Base-by-base conservation (phyloP, 176 grass and related monocot genomes). In the Echinochloa phyllopogon region DNA sequence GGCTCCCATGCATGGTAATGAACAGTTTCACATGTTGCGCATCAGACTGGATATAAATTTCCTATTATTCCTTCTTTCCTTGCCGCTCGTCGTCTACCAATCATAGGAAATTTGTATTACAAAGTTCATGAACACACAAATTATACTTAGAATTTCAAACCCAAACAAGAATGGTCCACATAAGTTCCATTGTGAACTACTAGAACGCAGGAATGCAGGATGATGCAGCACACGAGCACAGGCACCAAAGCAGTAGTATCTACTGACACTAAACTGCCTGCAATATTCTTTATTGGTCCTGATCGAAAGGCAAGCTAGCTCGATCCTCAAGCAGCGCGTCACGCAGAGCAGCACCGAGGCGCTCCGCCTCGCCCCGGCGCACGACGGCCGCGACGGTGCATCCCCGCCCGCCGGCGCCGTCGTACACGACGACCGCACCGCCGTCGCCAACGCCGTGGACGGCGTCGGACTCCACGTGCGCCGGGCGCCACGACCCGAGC, bases 341-440 rank as follows among this genome's bases (percentile, higher is more conserved):
- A 42, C 48, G 48, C 0, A 81, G 3, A 12, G 64, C 48, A 4
- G 64, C 49, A 8, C 78, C 64, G 36, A 82, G 50, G 12, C 36
- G 49, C 1, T 58, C 79, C 0, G 37, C 37, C 37, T 82, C 79
- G 21, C 79, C 65, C 0, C 21, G 49, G 50, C 64, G 79, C 65
- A 82, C 36, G 21, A 58, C 33, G 21, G 37, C 65, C 49, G 65
- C 37, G 65, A 82, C 79, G 36, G 49, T 18, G 21, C 64, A 13
- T 3, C 79, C 79, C 33, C 29, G 29, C 65, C 64, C 79, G 49
- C 47, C 79, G 29, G 1, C 29, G 47, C 56, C 85, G 39, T 78
- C 82, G 55, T 88, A 69, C 77, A 94, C 83, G 77, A 94, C 67
- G n/a, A 80, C 78, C 9, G 81, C 55, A 29, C 91, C 91, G 70